These are phyloP conservation scores for Phaffia australis DNA, from an alignment of 768 basidiomycete genomes.

Conservation along the genomic window DNA sequence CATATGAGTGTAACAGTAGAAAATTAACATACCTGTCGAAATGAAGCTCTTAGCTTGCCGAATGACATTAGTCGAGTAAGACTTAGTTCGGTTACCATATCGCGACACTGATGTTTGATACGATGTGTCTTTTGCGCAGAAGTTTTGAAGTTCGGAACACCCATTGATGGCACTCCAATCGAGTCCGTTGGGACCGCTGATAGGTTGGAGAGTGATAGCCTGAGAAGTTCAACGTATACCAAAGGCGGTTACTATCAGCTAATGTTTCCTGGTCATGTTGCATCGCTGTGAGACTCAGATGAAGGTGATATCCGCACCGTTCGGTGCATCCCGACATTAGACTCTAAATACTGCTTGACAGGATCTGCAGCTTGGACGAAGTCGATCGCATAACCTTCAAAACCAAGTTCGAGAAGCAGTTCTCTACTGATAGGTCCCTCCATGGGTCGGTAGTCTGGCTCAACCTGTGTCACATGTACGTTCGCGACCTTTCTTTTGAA, in stretches of 20 bases:
- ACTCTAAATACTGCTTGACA: slow-evolving; percentile 58
- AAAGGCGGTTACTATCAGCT: not conserved
- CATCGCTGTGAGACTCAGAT: not conserved
- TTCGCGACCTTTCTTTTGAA: slow-evolving; percentile 8
- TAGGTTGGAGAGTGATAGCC: slow-evolving; percentile 13
- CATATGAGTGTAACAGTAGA: not conserved
- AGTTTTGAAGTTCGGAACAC: slow-evolving; percentile 3
- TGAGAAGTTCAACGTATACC: not conserved
- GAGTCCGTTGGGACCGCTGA: slow-evolving; percentile 14
- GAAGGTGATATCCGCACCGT: slow-evolving; percentile 45
- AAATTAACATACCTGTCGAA: slow-evolving; percentile 3
- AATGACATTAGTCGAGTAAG: slow-evolving; percentile 10
- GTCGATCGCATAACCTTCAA: slow-evolving; percentile 76
- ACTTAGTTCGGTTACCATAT: slow-evolving; percentile 19
- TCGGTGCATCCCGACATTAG: slow-evolving; percentile 56
- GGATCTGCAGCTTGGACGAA: slow-evolving; percentile 65
- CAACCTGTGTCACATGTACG: slow-evolving; percentile 22
- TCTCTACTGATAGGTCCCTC: slow-evolving; percentile 8
- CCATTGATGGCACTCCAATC: slow-evolving; percentile 6
- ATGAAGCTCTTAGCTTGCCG: slow-evolving; percentile 18
- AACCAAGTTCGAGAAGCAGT: slow-evolving; percentile 53
- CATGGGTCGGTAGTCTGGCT: slow-evolving; percentile 3
- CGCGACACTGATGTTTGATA: slow-evolving; percentile 18
- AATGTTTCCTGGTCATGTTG: slow-evolving; percentile 1
- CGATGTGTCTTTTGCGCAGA: slow-evolving; percentile 15